phyloP scores from a whole-genome alignment of 441 rosid genomes.

The Eutrema salsugineum region DNA sequence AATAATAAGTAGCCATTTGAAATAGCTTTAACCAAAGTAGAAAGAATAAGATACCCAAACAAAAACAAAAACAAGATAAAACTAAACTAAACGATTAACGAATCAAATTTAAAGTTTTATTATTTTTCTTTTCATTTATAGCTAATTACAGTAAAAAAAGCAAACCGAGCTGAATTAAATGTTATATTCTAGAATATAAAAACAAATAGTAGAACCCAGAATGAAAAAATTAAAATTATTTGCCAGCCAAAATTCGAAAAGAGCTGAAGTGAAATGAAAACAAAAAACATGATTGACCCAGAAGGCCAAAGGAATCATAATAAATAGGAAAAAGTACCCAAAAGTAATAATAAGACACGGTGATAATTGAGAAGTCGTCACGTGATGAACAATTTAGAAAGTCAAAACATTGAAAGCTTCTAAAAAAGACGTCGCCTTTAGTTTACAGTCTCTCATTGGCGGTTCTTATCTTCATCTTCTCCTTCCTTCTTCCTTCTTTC shows the following conservation, averaged over 20 bases:
- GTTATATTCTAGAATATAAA: background rate
- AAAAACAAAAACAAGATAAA: background rate
- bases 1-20: background rate
- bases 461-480: slow-evolving; percentile 13
- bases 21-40: background rate
- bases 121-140: background rate
- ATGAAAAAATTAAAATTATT: background rate
- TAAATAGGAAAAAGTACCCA: background rate
- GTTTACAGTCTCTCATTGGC: background rate
- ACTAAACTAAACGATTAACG: background rate
- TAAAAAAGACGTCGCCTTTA: background rate
- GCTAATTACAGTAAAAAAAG: too few species aligned
- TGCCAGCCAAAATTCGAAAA: background rate
- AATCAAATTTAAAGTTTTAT: background rate
- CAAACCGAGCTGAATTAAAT: background rate
- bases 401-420: slow-evolving; percentile 10
- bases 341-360: background rate
- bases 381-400: background rate
- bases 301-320: background rate
- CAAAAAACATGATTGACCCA: background rate
- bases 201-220: background rate
- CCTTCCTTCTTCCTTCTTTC: background rate
- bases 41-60: background rate
- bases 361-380: slow-evolving; percentile 8
- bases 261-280: background rate